Base-by-base conservation (phyloP, 257 asterid genomes). In the Solanum stenotomum region DNA sequence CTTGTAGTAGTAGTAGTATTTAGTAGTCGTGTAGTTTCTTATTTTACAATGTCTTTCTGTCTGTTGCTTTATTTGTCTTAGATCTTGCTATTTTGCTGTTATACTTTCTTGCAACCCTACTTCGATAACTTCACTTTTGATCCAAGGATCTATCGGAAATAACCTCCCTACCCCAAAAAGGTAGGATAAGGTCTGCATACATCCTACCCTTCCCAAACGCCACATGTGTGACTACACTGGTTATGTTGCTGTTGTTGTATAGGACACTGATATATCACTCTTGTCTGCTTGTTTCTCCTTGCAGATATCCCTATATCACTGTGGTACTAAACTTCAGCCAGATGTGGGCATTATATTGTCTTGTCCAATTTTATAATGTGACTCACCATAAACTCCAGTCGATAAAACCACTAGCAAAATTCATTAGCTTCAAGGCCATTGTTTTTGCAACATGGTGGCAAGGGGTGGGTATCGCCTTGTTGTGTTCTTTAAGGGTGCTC, bases 361-460 rank as follows among this genome's bases (percentile, higher is more conserved):
- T 96, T 2, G 95, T 97, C 87, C 95, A 95, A 89, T 97, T 97
- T 88, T 97, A 97, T 93, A 96, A 96, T 25, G 98, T 90, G 44
- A 96, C 98, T 13, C 96, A 96, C 90, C 93, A 88, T 46, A 92
- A 89, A 86, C 99, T 96, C 67, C 87, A 88, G 82, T 89, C 96
- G 5, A 97, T 97, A 91, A 95, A 91, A 92, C 99, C 99, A n/a
- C 98, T 96, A 34, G 98, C 98, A 2, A 97, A 97, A 90, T 97
- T 97, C 90, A 94, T 97, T 85, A 97, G 99, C 95, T 97, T 97
- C 89, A 96, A 97, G 92, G 98, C 98, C 42, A 97, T 96, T 87
- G 99, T 97, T 22, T 97, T 97, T 27, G 99, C 99, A 11, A 97
- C 99, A 14, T 97, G 99, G 99, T 97, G 99, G 99, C 99, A 97